These are phyloP conservation scores for Hanseniaspora nectarophila DNA, from an alignment of 805 yeast genomes.

Conservation along the genomic window DNA sequence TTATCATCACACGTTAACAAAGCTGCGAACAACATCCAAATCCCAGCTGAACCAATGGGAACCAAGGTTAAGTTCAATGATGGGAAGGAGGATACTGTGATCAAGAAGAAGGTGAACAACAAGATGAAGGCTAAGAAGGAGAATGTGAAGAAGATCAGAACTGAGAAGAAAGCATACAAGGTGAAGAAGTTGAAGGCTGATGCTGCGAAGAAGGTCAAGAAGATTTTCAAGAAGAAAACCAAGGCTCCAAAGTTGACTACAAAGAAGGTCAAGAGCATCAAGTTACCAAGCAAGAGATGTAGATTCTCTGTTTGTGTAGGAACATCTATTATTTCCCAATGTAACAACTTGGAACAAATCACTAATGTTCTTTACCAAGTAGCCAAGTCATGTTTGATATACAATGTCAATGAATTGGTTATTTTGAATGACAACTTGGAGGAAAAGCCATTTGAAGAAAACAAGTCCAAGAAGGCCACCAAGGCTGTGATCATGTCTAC, in stretches of 20 bases:
- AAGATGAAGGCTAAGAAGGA: slow-evolving; percentile 9
- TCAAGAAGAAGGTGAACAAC: slow-evolving; percentile 7
- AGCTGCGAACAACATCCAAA: slow-evolving; percentile 10
- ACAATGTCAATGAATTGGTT: slow-evolving; percentile 61
- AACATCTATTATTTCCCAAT: slow-evolving; percentile 49
- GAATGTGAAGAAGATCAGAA: slow-evolving; percentile 6
- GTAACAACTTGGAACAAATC: slow-evolving; percentile 57
- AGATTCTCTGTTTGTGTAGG: slow-evolving; percentile 62
- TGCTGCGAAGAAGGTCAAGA: not conserved
- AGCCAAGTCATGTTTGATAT: slow-evolving; percentile 61
- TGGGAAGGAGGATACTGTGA: not conserved
- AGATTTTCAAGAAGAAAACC: not conserved
- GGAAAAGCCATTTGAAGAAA: slow-evolving; percentile 13
- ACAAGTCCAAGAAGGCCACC: slow-evolving; percentile 20
- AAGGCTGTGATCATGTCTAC: slow-evolving; percentile 49
- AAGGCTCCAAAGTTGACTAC: not conserved
- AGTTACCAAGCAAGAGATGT: slow-evolving; percentile 16
- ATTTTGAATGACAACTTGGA: slow-evolving; percentile 38
- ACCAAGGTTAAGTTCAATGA: slow-evolving; percentile 11
- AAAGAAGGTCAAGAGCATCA: slow-evolving; percentile 7
- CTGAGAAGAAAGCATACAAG: slow-evolving; percentile 2
- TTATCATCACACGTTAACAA: slow-evolving; percentile 11
- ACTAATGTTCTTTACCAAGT: slow-evolving; percentile 66
- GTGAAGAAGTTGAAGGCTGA: not conserved
- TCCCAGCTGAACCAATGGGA: slow-evolving; percentile 10